Conservation (phyloP, 176 grass and related monocot species). For the Cenchrus fungigraminus region DNA sequence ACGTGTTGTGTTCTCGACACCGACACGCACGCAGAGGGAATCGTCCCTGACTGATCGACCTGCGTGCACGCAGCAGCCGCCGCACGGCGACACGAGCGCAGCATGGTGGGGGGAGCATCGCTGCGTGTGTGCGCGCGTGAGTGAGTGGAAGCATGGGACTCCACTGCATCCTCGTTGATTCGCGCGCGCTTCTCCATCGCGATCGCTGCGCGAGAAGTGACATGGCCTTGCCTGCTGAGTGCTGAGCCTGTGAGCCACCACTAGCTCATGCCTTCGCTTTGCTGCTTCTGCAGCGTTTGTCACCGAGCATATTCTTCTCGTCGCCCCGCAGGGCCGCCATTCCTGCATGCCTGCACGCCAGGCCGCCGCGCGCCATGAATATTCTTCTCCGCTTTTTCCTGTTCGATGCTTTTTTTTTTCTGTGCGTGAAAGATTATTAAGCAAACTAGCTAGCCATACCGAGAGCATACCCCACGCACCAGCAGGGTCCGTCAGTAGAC, state of each 20-base stretch:
- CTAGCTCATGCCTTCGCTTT: slow-evolving; percentile 46
- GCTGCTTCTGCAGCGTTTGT: slow-evolving; percentile 32
- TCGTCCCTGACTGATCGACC: neutral
- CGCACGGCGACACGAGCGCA: neutral
- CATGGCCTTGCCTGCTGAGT: slow-evolving; percentile 40
- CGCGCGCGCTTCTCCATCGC: neutral
- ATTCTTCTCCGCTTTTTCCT: neutral
- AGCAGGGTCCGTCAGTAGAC: neutral
- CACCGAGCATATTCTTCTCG: slow-evolving; percentile 13
- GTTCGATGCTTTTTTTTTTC: too few species aligned
- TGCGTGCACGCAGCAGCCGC: neutral
- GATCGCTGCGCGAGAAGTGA: slow-evolving; percentile 36
- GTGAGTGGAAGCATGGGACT: too few species aligned
- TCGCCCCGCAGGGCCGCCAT: too few species aligned
- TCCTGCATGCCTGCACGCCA: neutral
- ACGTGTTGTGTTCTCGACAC: neutral
- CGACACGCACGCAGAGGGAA: neutral
- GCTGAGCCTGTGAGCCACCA: slow-evolving; percentile 23
- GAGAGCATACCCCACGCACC: neutral
- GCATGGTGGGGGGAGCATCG: neutral
- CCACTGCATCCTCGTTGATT: neutral
- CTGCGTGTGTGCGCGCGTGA: too few species aligned
- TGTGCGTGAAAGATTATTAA: neutral
- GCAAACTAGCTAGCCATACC: neutral
- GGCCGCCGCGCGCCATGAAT: neutral